Base-by-base conservation (phyloP, 2,329 filamentous ascomycete species). In the Cladosporium velox region DNA sequence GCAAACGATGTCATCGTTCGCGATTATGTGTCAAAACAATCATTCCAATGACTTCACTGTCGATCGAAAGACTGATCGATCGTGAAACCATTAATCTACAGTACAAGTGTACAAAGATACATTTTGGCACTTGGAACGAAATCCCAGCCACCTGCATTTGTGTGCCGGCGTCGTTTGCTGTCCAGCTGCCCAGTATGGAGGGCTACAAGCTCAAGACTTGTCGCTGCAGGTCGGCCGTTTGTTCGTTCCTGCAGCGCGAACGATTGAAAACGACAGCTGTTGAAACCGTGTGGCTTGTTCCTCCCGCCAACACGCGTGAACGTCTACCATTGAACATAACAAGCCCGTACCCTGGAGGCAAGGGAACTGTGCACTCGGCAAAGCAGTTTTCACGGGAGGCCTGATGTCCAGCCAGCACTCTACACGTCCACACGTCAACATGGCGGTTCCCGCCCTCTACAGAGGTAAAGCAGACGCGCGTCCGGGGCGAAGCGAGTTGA, bases 171-270 rank as follows among this genome's bases (percentile, higher is more conserved):
- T 52, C 49, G 49, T 18, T 7, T 26, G 49, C 49, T 14, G 30
- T 21, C 49, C 49, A 32, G 49, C 26, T 18, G 18, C 2, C 59
- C 59, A 62, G 47, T 62, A 52, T 44, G 30, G 49, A 54, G 15
- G 51, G 51, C 26, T 55, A 55, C 52, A 58, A 58, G 55, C 55
- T 58, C 32, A 34, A 24, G 18, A 26, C 49, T 24, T 47, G 41
- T 52, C 49, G 28, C 61, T 64, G 61, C 61, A 64, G 61, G 61
- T 64, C 61, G 14, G 61, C 51, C 61, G 61, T 64, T 59, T 64
- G 61, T 64, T 64, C 11, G 61, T 64, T 64, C 61, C 61, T 57
- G 61, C 61, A 64, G 60, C 30, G 32, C 60, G 21, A 63, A 28
- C 26, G 47, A 34, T 32, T 24, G 4, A 12, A 54, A 30, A 52